Evolutionary conservation across 331 rosid genomes (phyloP).

Genomic region (Spiraea crenata): DNA sequence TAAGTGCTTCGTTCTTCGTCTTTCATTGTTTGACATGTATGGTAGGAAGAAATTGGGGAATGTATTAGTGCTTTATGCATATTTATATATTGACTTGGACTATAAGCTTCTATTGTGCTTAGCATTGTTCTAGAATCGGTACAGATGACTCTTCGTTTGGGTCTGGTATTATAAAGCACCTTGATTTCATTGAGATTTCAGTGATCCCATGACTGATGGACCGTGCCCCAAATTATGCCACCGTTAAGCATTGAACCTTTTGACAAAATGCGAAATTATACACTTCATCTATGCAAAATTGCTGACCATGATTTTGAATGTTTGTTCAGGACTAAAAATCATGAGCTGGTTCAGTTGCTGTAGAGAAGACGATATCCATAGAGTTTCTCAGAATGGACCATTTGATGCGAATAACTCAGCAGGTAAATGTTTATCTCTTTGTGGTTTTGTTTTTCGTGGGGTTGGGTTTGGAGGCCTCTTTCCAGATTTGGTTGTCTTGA

Average conservation of each 20-base stretch:
- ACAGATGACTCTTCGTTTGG: not conserved
- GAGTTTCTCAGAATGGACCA: conserved; percentile 39
- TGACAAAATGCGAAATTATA: not conserved
- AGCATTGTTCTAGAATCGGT: not conserved
- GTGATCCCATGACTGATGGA: not conserved
- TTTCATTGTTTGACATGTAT: not conserved
- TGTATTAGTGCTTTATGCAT: not conserved
- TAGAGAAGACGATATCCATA: conserved; percentile 44
- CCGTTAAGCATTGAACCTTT: not conserved
- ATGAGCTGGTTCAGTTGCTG: conserved; percentile 86
- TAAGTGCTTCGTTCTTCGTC: not conserved
- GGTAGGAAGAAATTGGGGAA: not conserved
- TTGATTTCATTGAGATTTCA: not conserved
- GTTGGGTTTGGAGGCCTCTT: conserved; percentile 6
- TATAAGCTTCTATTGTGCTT: not conserved
- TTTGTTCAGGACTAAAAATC: conserved; percentile 33
- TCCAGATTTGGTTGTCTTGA: not conserved
- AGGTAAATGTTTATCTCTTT: conserved; percentile 34
- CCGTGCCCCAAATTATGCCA: not conserved
- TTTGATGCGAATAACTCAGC: conserved; percentile 34
- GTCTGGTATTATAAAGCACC: not conserved
- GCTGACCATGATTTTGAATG: not conserved
- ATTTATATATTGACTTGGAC: not conserved
- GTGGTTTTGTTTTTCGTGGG: not conserved
- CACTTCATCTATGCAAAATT: not conserved